A percentile compares a stretch with the other conserved stretches of the same genome.
phyloP scores from a whole-genome alignment of 768 basidiomycete genomes.

The Lenzites betulinus region DNA sequence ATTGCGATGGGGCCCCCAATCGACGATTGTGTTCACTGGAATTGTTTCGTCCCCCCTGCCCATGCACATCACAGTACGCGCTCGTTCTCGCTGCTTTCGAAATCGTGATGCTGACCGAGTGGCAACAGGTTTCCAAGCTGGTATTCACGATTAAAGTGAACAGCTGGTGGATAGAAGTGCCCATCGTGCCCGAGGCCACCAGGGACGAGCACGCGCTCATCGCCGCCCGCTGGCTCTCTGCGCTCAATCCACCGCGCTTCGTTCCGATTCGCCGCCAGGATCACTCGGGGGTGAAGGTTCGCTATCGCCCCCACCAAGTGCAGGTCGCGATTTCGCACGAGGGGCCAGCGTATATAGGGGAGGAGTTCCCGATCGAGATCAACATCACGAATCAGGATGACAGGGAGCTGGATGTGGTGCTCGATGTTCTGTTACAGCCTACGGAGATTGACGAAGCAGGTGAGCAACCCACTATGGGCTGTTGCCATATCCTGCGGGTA shows the following conservation, averaged over 20 bases:
- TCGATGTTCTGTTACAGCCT: constrained; percentile 82
- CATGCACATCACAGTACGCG: constrained; percentile 53
- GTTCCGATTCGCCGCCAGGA: constrained; percentile 52
- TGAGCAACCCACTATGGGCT: constrained; percentile 38
- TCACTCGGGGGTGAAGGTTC: constrained; percentile 52
- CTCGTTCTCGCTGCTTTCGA: neutral
- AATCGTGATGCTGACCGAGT: neutral
- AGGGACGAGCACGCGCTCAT: constrained; percentile 34
- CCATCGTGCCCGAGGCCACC: constrained; percentile 41
- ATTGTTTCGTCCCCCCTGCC: constrained; percentile 54
- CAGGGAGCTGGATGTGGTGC: constrained; percentile 61
- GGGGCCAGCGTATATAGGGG: constrained; percentile 76
- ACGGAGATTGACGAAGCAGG: constrained; percentile 73
- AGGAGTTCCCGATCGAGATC: constrained; percentile 74
- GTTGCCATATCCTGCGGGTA: too few relatives aligned
- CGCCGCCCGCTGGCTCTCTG: constrained; percentile 57
- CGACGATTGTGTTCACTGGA: constrained; percentile 61
- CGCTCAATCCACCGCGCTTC: constrained; percentile 54
- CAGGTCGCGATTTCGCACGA: constrained; percentile 57
- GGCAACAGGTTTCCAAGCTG: constrained; percentile 42
- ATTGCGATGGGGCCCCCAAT: constrained; percentile 61
- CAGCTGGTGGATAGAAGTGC: constrained; percentile 68
- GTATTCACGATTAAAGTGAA: constrained; percentile 57
- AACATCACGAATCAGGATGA: constrained; percentile 73
- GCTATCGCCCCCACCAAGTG: constrained; percentile 62